Evolutionary conservation across 2,329 filamentous ascomycete genomes (phyloP).

Genomic region (Sporothrix brunneoviolacea): DNA sequence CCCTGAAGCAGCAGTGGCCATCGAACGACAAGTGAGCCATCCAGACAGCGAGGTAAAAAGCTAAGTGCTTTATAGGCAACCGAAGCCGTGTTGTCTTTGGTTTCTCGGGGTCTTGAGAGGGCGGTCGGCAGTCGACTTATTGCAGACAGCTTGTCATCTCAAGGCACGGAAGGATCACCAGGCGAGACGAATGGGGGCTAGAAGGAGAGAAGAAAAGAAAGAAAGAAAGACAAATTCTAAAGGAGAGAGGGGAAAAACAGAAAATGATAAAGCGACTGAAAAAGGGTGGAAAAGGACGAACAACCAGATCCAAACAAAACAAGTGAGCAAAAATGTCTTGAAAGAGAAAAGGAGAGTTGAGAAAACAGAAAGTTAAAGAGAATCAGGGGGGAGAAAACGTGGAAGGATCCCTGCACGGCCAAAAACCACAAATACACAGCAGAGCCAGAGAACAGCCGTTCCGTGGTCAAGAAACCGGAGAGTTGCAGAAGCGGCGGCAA

Average conservation of each 20-base stretch:
- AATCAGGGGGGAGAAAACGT: too few relatives aligned
- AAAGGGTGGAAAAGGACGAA: background rate
- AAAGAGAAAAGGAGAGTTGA: too few relatives aligned
- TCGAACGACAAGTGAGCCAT: background rate
- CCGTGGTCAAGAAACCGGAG: constrained; percentile 8
- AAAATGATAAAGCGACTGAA: background rate
- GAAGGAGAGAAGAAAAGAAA: background rate
- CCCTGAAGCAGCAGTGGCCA: background rate
- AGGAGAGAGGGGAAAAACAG: background rate
- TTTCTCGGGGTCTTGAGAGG: too few relatives aligned
- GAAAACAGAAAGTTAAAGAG: too few relatives aligned
- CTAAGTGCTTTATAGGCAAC: too few relatives aligned
- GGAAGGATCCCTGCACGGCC: too few relatives aligned
- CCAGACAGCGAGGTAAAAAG: background rate
- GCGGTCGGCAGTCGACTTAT: too few relatives aligned
- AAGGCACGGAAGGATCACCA: too few relatives aligned
- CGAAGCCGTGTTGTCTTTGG: too few relatives aligned
- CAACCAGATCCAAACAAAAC: background rate
- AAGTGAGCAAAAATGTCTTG: too few relatives aligned
- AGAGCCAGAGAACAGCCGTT: background rate
- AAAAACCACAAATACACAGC: too few relatives aligned
- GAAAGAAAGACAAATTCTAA: background rate
- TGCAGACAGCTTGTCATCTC: too few relatives aligned
- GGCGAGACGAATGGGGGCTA: background rate
- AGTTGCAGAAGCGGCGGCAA: constrained; percentile 6